Evolutionary conservation across 495 filamentous ascomycete genomes (phyloP), one percentile per base, ranked within the genome.

Genomic region (Thermothielavioides terrestris): DNA sequence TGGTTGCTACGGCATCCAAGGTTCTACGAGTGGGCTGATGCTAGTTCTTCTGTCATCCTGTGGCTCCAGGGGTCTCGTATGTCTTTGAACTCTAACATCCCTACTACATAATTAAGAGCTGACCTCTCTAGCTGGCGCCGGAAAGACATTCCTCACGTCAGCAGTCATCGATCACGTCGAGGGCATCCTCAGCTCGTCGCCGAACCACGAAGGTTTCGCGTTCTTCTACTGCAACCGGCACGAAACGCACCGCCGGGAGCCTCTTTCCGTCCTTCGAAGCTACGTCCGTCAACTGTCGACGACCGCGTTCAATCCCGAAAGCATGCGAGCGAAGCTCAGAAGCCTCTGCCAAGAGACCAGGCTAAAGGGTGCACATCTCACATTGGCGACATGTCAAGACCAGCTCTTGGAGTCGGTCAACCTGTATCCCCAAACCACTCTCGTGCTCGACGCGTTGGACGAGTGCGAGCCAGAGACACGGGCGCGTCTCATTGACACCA

Each of bases 151-250:
- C 50, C 67, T 71, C 26, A 58, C 61, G 6, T 67, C 68, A 0
- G 56, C 53, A 22, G 65, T 68, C 1, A 59, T 71, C 42, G 64
- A 70, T 31, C 30, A 58, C 27, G 25, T 60, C 21, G 57, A 55
- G 32, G 39, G n/a, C 21, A 12, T 11, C 14, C 28, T 61, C 15
- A 27, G 49, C 32, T 40, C 20, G 17, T 39, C 49, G 1, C 46
- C 48, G 1, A 61, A 28, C 27, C 27, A 56, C 30, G 57, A 65
- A 39, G 66, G 63, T 0, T 64, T 70, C 52, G 68, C 69, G 0
- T 71, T 63, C 42, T 73, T 73, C 56, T 73, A 73, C 45, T 73
- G 69, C 48, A 53, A 64, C 35, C 49, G 58, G 10, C 60, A 66
- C 26, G 67, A 68, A 45, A 38, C 46, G 10, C 45, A 54, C 15